Conservation (phyloP, 768 basidiomycete species). For the Leccinum uliginosum region DNA sequence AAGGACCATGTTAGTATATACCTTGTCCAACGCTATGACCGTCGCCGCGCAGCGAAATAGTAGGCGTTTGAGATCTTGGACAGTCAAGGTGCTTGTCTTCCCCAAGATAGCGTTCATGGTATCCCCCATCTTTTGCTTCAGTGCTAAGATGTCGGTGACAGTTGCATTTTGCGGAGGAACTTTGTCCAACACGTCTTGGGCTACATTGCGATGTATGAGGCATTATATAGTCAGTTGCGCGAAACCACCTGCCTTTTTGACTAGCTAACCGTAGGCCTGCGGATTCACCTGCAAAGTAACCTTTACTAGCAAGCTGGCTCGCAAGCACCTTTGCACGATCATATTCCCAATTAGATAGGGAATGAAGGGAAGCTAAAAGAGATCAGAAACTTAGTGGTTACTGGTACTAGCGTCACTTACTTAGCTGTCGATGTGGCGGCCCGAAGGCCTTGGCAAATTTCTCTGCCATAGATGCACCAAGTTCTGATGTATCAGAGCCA, state of each 20-base stretch:
- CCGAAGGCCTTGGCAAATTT: conserved; percentile 81
- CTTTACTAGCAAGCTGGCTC: conserved; percentile 85
- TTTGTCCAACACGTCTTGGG: conserved; percentile 55
- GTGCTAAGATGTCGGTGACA: conserved; percentile 53
- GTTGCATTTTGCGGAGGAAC: conserved; percentile 58
- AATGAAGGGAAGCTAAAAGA: conserved; percentile 47
- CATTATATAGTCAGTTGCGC: background rate
- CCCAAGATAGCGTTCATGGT: conserved; percentile 64
- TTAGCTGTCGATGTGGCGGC: conserved; percentile 67
- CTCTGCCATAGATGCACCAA: conserved; percentile 88
- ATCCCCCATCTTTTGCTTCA: conserved; percentile 64
- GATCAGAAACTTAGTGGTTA: background rate
- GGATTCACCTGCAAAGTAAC: conserved; percentile 85
- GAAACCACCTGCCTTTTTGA: conserved; percentile 46
- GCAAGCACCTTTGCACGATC: conserved; percentile 81
- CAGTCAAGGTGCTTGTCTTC: conserved; percentile 69
- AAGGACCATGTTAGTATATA: conserved; percentile 19
- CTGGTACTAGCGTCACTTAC: conserved; percentile 39
- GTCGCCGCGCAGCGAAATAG: conserved; percentile 85
- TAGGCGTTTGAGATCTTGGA: conserved; percentile 80
- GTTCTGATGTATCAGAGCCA: conserved; percentile 74
- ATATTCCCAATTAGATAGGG: conserved; percentile 59
- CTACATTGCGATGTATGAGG: conserved; percentile 31
- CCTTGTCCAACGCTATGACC: conserved; percentile 66
- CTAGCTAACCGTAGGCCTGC: conserved; percentile 74